Evolutionary conservation across 176 grass and related monocot genomes (phyloP), one percentile per base, ranked within the genome.

Genomic region (Calamus simplicifolius): DNA sequence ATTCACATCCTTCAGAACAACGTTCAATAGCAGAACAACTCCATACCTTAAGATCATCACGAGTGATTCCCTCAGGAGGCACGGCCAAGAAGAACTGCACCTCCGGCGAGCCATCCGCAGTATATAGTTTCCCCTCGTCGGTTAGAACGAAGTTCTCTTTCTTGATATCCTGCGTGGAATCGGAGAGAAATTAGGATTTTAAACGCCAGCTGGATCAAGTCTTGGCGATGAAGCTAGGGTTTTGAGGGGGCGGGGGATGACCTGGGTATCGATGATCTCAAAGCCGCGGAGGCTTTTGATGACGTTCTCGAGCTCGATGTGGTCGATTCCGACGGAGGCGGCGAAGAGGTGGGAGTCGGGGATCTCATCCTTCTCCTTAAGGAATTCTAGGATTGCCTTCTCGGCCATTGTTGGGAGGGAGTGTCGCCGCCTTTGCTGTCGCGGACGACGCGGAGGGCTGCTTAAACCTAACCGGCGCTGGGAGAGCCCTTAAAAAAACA

Each of bases 241-340:
- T 43, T 43, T 43, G 35, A 43, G 8, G 35, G 35, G 2, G 8
- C 35, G 5, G 35, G 10, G 35, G 35, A 50, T 63, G 19, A 80
- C 77, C 77, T 68, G 61, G 2, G 70, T 62, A 21, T 92, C 76
- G 14, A 98, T 76, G 72, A 98, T 92, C 63, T 76, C 66, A 70
- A 98, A 85, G 23, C 87, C 88, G 35, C 67, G 66, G 67, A 98
- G 93, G 18, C 88, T 75, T 81, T 92, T 98, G 76, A 98, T 83
- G 60, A 98, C 70, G 63, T 82, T 74, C 76, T 83, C 84, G 49
- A 98, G 63, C 25, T 92, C 81, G 16, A 26, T 67, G 79, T 98
- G 93, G 27, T 70, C 58, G 59, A 92, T 69, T 48, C 84, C 73
- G 48, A 82, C 50, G 62, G 75, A 81, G 66, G 84, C 66, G 4